Conservation (phyloP, 2,329 filamentous ascomycete genomes). For the Ophiocordyceps sinensis region DNA sequence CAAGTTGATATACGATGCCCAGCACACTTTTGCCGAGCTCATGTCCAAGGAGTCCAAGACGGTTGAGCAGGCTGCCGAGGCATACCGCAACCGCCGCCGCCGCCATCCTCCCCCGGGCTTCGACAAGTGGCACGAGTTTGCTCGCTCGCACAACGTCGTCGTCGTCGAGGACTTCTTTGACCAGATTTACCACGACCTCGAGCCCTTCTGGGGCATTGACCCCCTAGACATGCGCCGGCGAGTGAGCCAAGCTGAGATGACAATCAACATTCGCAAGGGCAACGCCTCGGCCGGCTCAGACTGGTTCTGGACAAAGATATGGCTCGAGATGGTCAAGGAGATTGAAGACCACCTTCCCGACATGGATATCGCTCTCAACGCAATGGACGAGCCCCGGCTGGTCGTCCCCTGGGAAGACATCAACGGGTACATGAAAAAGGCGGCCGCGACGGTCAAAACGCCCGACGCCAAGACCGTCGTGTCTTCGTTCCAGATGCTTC, state of each 20-base stretch:
- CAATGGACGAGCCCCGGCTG: constrained; percentile 52
- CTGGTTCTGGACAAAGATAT: constrained; percentile 45
- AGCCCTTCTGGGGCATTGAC: constrained; percentile 41
- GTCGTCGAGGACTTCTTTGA: constrained; percentile 51
- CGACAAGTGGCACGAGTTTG: constrained; percentile 44
- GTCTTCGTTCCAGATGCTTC: constrained; percentile 27
- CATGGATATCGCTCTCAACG: constrained; percentile 53
- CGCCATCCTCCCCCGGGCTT: constrained; percentile 51
- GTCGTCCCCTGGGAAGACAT: constrained; percentile 51
- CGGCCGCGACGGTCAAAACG: constrained; percentile 31
- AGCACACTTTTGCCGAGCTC: constrained; percentile 23
- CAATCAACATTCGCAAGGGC: constrained; percentile 40
- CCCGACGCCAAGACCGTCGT: constrained; percentile 28
- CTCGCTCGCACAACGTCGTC: constrained; percentile 33
- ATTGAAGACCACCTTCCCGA: constrained; percentile 46
- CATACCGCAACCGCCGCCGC: constrained; percentile 42
- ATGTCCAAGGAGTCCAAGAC: constrained; percentile 31
- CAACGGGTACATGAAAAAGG: constrained; percentile 35
- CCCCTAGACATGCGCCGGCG: constrained; percentile 34
- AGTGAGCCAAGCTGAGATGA: constrained; percentile 42
- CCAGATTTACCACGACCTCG: constrained; percentile 46
- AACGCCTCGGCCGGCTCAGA: constrained; percentile 35
- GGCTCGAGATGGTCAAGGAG: constrained; percentile 36
- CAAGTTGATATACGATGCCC: constrained; percentile 30
- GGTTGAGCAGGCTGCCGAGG: constrained; percentile 38